Conservation (phyloP, 2,329 filamentous ascomycete genomes). For the Coniochaeta sp. region DNA sequence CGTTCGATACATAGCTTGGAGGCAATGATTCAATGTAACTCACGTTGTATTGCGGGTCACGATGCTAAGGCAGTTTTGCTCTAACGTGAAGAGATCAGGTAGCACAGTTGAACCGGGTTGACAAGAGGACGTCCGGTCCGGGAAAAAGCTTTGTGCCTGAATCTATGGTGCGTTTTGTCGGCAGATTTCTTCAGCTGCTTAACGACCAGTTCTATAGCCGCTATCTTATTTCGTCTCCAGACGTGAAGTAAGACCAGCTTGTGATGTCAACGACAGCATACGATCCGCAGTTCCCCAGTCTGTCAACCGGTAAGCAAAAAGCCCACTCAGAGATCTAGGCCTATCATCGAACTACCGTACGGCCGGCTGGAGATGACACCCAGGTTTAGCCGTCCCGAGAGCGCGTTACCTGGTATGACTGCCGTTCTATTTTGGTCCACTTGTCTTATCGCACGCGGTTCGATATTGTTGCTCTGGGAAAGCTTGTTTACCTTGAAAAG, state of each 20-base stretch:
- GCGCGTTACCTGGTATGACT: constrained; percentile 1
- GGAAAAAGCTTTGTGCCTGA: background rate
- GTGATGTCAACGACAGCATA: background rate
- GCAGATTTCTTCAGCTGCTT: background rate
- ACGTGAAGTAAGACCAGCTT: background rate
- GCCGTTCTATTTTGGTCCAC: background rate
- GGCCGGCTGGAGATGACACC: background rate
- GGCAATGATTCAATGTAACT: too few relatives aligned
- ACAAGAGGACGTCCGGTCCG: background rate
- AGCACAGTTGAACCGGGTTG: background rate
- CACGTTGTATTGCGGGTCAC: too few relatives aligned
- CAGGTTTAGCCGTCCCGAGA: background rate
- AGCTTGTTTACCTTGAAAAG: background rate
- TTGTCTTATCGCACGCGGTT: background rate
- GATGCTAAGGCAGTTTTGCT: background rate
- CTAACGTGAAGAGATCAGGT: background rate
- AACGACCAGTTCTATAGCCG: background rate
- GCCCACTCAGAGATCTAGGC: background rate
- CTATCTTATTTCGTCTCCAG: background rate
- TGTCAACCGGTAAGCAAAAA: background rate
- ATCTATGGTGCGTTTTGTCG: background rate
- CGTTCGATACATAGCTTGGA: too few relatives aligned
- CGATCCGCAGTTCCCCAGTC: background rate
- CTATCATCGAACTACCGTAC: background rate
- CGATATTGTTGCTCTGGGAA: background rate